Percentiles rank a stretch among this genome's conserved stretches.
phyloP scores from a whole-genome alignment of 2,329 filamentous ascomycete genomes.

The Clonostachys chloroleuca region DNA sequence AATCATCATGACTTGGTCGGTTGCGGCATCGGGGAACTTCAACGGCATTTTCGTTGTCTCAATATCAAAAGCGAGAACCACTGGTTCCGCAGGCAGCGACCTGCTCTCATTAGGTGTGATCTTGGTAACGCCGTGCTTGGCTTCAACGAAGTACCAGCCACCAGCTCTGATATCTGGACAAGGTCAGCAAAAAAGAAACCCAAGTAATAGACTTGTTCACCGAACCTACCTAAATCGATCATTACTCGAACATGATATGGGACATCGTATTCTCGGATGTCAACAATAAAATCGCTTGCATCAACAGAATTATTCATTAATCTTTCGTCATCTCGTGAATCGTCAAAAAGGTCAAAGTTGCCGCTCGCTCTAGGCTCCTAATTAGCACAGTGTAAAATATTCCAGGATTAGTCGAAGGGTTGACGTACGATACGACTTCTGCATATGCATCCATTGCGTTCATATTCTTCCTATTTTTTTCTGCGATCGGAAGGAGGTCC shows the following conservation, averaged over 20 bases:
- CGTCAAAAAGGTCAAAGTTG: constrained; percentile 94
- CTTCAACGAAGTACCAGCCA: constrained; percentile 95
- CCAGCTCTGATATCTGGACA: constrained; percentile 81
- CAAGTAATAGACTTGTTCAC: neutral
- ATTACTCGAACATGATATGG: constrained; percentile 98
- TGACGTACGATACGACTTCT: constrained; percentile 78
- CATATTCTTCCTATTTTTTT: constrained; percentile 95
- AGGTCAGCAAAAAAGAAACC: constrained; percentile 11
- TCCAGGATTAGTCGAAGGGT: neutral
- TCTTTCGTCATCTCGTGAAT: constrained; percentile 74
- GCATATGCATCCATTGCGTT: constrained; percentile 98
- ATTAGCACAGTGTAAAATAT: neutral
- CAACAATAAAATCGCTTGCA: constrained; percentile 94
- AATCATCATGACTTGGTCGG: constrained; percentile 99
- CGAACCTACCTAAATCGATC: constrained; percentile 73
- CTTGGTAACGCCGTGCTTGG: constrained; percentile 85
- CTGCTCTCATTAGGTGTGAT: constrained; percentile 82
- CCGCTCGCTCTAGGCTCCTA: constrained; percentile 56
- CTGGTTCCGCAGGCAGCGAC: constrained; percentile 85
- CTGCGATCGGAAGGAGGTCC: constrained; percentile 83
- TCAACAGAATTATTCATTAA: constrained; percentile 75
- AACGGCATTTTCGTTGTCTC: constrained; percentile 94
- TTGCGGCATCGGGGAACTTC: constrained; percentile 91
- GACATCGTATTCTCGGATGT: constrained; percentile 98
- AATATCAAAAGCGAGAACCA: constrained; percentile 99